These are phyloP conservation scores for Sporisorium sorghi DNA, from an alignment of 1,284 basidiomycete species.

Conservation along the genomic window DNA sequence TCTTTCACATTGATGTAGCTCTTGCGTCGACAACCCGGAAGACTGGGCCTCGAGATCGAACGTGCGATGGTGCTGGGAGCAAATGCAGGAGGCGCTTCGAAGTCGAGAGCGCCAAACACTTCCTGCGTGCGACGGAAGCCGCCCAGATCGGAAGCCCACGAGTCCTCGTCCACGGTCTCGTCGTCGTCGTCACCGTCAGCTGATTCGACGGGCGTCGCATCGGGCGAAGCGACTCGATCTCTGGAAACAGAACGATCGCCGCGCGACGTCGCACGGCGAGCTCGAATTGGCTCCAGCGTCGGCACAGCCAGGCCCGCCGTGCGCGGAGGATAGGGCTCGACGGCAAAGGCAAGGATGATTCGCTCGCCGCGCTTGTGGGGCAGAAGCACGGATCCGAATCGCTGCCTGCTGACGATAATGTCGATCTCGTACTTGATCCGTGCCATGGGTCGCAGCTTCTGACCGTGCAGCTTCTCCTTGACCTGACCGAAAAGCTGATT, in stretches of 20 bases:
- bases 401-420: conserved; percentile 49
- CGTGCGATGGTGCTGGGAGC: conserved; percentile 19
- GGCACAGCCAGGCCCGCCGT: conserved; percentile 49
- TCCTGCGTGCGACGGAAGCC: conserved; percentile 45
- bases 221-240: conserved; percentile 14
- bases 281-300: conserved; percentile 37
- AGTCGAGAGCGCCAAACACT: conserved; percentile 44
- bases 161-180: conserved; percentile 41
- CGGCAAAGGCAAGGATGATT: conserved; percentile 47
- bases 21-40: conserved; percentile 31
- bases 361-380: conserved; percentile 48
- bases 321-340: conserved; percentile 49
- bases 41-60: conserved; percentile 20
- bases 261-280: conserved; percentile 28
- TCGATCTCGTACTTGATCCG: conserved; percentile 56
- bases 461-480: conserved; percentile 40
- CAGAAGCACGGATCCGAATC: conserved; percentile 35
- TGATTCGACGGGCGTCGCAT: conserved; percentile 20
- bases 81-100: conserved; percentile 19
- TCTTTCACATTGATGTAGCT: conserved; percentile 55
- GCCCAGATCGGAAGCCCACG: conserved; percentile 45
- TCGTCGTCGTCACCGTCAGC: conserved; percentile 20
- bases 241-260: conserved; percentile 16
- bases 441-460: conserved; percentile 50
- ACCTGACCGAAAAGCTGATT: conserved; percentile 43